Evolutionary conservation across 179 eudicot genomes (phyloP), one percentile per base, ranked within the genome.

Genomic region (Spergularia azorica): DNA sequence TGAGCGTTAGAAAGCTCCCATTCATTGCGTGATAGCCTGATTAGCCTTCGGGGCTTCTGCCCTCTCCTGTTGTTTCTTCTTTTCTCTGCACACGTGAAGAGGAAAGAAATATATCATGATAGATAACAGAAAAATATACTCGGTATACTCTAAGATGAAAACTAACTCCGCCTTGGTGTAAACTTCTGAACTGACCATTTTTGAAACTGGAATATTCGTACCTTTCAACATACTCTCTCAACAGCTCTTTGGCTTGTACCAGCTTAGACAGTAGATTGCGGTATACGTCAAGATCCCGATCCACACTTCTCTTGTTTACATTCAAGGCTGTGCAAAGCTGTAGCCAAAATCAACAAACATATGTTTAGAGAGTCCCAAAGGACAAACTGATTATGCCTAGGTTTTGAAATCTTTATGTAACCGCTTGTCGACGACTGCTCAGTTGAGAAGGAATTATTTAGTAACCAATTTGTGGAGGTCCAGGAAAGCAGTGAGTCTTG

Each of bases 251-350:
- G 12, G 99, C 96, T 84, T 95, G 99, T 77, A 95, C 97, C 63
- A 91, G 90, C 84, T 93, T 93, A 6, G 98, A 86, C 43, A 95
- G 91, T 61, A 95, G 88, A 80, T 89, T 90, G 74, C 97, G 97
- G 81, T 95, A 93, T 17, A 95, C 98, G 77, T 95, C 99, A 82
- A 95, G 96, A 79, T 95, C 99, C 14, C 98, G 84, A 77, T 95
- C 99, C 68, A 95, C 97, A 76, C 88, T 91, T 87, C 84, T 89
- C 88, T 95, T 95, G 89, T 88, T 83, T 69, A 95, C 83, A 72
- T 95, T 93, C 36, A 95, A 83, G 56, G 98, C 94, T 46, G 94
- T 83, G 81, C 99, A 95, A 75, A 95, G 96, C 99, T 95, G 88
- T 71, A 64, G 63, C 46, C 48, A 54, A 61, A 73, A 81, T 14